These are phyloP conservation scores for Thuja plicata DNA, from an alignment of 83 land plant species.

Conservation along the genomic window DNA sequence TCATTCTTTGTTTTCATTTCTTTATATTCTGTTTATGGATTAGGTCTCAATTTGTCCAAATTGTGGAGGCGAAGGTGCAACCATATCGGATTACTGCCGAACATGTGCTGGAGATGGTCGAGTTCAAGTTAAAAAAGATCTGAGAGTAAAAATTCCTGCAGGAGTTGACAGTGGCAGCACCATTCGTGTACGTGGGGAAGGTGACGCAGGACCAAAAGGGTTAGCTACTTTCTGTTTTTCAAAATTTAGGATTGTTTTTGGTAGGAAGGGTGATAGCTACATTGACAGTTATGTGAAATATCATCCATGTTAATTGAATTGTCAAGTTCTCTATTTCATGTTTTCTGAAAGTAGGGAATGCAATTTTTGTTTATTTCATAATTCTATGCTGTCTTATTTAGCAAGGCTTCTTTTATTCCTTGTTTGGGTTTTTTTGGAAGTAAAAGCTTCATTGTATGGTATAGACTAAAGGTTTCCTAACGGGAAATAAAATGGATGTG, in stretches of 20 bases:
- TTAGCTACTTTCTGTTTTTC: conserved; percentile 20
- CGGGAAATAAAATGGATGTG: not conserved
- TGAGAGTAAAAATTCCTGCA: conserved; percentile 91
- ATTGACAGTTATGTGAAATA: not conserved
- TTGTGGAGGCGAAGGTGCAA: conserved; percentile 95
- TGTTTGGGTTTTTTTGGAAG: not conserved
- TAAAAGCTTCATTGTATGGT: not conserved
- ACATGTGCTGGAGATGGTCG: conserved; percentile 94
- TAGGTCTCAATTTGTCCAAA: conserved; percentile 91
- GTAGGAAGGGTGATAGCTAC: not conserved
- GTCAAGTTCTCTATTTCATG: not conserved
- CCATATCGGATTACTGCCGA: conserved; percentile 83
- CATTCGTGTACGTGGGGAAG: conserved; percentile 92
- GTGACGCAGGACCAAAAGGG: conserved; percentile 98
- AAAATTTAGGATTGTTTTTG: not conserved
- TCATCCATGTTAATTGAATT: not conserved
- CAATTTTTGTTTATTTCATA: not conserved
- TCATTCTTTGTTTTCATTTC: not conserved
- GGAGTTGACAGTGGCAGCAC: conserved; percentile 96
- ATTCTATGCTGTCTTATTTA: not conserved
- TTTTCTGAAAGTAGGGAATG: not conserved
- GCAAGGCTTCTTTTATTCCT: not conserved
- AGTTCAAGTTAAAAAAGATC: conserved; percentile 67
- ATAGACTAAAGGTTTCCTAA: not conserved
- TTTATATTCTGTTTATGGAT: not conserved